Evolutionary conservation across 345 rosid genomes (phyloP).

Genomic region (Punica granatum): DNA sequence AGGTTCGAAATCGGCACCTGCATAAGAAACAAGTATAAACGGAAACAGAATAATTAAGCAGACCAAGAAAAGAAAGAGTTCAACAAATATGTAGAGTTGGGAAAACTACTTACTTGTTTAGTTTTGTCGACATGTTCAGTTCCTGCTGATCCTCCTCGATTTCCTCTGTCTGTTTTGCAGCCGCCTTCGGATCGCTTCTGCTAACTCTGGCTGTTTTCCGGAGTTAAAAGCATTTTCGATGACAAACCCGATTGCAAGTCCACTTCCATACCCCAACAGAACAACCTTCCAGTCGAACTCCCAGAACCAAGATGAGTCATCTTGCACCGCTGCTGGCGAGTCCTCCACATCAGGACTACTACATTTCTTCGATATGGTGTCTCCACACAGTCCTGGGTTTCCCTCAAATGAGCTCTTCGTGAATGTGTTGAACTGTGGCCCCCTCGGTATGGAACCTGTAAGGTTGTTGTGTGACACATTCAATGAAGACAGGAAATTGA

Average conservation of each 20-base stretch:
- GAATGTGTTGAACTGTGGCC: slow-evolving; percentile 15
- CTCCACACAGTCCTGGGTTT: slow-evolving; percentile 16
- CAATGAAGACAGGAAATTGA: not conserved
- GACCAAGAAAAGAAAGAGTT: no score
- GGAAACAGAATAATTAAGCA: no score
- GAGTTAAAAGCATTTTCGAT: not conserved
- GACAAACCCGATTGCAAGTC: not conserved
- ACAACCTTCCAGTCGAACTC: slow-evolving; percentile 5
- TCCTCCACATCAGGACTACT: not conserved
- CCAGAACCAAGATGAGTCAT: not conserved
- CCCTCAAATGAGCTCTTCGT: slow-evolving; percentile 10
- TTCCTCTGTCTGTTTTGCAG: not conserved
- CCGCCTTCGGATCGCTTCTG: not conserved
- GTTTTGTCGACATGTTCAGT: not conserved
- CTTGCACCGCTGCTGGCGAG: not conserved
- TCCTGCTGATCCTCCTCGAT: not conserved
- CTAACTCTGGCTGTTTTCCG: not conserved
- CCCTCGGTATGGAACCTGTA: slow-evolving; percentile 12
- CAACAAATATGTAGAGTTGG: not conserved
- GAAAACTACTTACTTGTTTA: not conserved
- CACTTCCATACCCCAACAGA: slow-evolving; percentile 6
- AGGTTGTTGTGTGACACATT: slow-evolving; percentile 15
- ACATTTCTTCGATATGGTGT: not conserved
- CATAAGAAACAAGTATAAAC: no score
- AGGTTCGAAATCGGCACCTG: no score